Base-by-base conservation (phyloP, 2,329 filamentous ascomycete species). In the Paracorniculantispora psalliotae region DNA sequence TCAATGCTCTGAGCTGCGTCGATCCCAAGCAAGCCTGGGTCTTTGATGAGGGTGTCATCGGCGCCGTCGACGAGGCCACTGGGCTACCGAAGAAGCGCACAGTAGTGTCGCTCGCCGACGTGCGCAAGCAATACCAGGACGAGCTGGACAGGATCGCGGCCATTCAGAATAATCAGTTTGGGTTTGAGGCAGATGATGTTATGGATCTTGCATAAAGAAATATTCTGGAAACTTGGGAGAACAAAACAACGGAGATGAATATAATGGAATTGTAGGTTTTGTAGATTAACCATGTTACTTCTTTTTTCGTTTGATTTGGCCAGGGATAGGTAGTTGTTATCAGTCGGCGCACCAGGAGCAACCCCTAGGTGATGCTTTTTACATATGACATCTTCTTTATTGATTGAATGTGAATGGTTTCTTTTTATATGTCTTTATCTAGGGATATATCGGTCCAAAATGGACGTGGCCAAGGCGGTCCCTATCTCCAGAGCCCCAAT, bases 1-100 rank as follows among this genome's bases (percentile, higher is more conserved):
- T 99, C 76, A 99, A 99, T 71, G 88, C 91, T 1, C 79, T 99
- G 61, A 91, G 89, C 64, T 96, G 91, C 63, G 91, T 97, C 43
- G 86, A 90, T 51, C 79, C 86, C 60, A 85, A 82, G 65, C 85
- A 90, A 62, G 89, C 96, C 67, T 99, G 96, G 83, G 84, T 96
- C 70, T 86, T 83, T 51, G 67, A 72, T 71, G 69, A 74, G 55
- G 66, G 70, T 13, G 57, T 63, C 9, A 57, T 64, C 9, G 64
- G 61, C n/a, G 64, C 64, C 39, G 68, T 67, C 19, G 65, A 65
- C 37, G 65, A 62, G 4, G 61, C 61, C 9, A 57, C 73, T 15
- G 54, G 54, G n/a, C 54, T 30, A 25, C 54, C 54, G n/a, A 35
- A 30, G 56, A 89, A 88, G 76, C 85, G 92, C 62, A 88, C 84